These are phyloP conservation scores for Curvularia lunata DNA, from an alignment of 2,329 filamentous ascomycete genomes.

Conservation along the genomic window DNA sequence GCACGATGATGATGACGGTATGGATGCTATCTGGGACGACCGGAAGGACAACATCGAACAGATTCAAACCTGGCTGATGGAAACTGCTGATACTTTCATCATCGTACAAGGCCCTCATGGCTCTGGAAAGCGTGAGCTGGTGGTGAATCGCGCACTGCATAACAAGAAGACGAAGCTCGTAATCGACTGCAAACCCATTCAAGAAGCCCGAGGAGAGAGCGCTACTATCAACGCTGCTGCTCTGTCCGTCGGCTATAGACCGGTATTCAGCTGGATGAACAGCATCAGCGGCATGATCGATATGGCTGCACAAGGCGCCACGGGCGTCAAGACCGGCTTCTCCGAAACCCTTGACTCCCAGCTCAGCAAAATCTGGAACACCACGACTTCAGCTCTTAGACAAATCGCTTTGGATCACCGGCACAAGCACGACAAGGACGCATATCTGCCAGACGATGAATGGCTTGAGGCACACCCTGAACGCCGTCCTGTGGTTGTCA, in stretches of 20 bases:
- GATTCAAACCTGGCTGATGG: slow-evolving; percentile 83
- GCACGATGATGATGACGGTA: slow-evolving; percentile 68
- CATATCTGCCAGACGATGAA: slow-evolving; percentile 76
- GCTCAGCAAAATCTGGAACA: slow-evolving; percentile 86
- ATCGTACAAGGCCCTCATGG: slow-evolving; percentile 91
- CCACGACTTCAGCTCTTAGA: slow-evolving; percentile 78
- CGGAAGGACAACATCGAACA: slow-evolving; percentile 81
- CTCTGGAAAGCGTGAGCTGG: slow-evolving; percentile 86
- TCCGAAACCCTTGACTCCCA: slow-evolving; percentile 91
- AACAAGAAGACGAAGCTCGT: slow-evolving; percentile 78
- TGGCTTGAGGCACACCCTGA: slow-evolving; percentile 91
- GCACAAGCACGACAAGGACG: slow-evolving; percentile 75
- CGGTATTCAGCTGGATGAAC: slow-evolving; percentile 96
- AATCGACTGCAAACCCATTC: slow-evolving; percentile 91
- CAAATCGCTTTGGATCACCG: slow-evolving; percentile 74
- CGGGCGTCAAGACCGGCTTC: slow-evolving; percentile 92
- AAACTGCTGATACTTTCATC: slow-evolving; percentile 89
- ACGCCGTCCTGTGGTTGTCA: slow-evolving; percentile 78
- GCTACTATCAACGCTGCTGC: slow-evolving; percentile 84
- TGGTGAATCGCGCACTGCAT: slow-evolving; percentile 82
- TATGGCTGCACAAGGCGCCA: slow-evolving; percentile 89
- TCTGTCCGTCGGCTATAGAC: slow-evolving; percentile 83
- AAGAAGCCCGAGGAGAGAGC: slow-evolving; percentile 87
- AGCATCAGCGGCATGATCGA: slow-evolving; percentile 91
- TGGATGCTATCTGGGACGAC: slow-evolving; percentile 87